Evolutionary conservation across 345 rosid species (phyloP).

Genomic region (Gossypium herbaceum): DNA sequence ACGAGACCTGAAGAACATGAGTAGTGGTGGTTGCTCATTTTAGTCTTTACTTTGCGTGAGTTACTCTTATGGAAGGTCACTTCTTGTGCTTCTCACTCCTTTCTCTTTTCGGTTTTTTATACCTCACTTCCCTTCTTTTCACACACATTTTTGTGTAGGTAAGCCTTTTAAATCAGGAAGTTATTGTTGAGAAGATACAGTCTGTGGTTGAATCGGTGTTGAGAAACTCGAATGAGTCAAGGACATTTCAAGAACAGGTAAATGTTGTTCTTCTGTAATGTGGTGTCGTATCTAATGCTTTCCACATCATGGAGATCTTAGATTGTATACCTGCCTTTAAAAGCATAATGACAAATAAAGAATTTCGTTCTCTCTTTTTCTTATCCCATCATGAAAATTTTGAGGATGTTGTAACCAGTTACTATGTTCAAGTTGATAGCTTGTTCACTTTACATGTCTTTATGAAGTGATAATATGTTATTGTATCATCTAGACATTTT

Average conservation of each 20-base stretch:
- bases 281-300: conserved; percentile 13
- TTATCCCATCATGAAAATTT: not conserved
- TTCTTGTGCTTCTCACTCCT: not conserved
- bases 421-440: not conserved
- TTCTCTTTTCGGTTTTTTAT: not conserved
- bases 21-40: not conserved
- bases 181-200: conserved; percentile 74
- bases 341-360: not conserved
- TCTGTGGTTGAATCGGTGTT: conserved; percentile 63
- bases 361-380: not conserved
- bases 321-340: not conserved
- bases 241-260: conserved; percentile 87
- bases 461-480: not conserved
- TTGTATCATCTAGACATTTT: not conserved
- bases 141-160: conserved; percentile 46
- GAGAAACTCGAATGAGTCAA: conserved; percentile 65
- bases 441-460: not conserved
- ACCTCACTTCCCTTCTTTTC: not conserved
- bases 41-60: not conserved
- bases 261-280: conserved; percentile 5
- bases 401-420: not conserved
- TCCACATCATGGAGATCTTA: not conserved
- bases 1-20: not conserved
- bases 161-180: conserved; percentile 90
- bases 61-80: not conserved